Evolutionary conservation across 805 yeast genomes (phyloP).

Genomic region (Hanseniaspora guilliermondii): DNA sequence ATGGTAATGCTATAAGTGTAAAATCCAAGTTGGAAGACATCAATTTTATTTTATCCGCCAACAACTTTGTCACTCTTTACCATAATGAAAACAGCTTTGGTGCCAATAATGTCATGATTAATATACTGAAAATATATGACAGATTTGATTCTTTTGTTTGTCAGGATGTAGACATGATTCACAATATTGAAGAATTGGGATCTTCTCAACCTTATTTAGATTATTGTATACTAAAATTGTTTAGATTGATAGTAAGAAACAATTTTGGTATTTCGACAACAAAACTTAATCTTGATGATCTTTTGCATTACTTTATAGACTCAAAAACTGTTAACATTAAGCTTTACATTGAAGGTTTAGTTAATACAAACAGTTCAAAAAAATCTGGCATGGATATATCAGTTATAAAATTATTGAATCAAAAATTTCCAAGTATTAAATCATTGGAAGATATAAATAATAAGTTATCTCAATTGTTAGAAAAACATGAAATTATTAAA

Average conservation of each 20-base stretch:
- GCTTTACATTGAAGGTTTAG: slow-evolving; percentile 5
- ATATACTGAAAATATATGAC: slow-evolving; percentile 10
- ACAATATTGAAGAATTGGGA: neutral
- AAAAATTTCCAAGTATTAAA: slow-evolving; percentile 1
- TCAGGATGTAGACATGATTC: neutral
- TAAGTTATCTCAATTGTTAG: neutral
- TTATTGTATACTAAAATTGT: slow-evolving; percentile 8
- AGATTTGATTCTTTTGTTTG: slow-evolving; percentile 13
- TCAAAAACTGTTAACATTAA: neutral
- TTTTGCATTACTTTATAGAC: slow-evolving; percentile 2
- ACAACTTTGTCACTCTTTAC: slow-evolving; percentile 1
- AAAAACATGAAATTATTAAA: slow-evolving; percentile 6
- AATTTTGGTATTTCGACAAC: neutral
- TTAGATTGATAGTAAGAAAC: slow-evolving; percentile 8
- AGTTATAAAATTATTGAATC: slow-evolving; percentile 4
- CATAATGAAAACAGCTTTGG: slow-evolving; percentile 9
- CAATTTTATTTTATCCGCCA: slow-evolving; percentile 7
- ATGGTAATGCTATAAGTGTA: neutral
- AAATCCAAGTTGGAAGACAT: neutral
- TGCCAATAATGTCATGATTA: slow-evolving; percentile 7
- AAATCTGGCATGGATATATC: neutral
- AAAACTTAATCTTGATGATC: neutral
- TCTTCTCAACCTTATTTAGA: slow-evolving; percentile 5
- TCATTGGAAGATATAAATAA: neutral
- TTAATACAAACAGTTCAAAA: neutral